phyloP scores from a whole-genome alignment of 139 green algal species.

The Chlamydomonas sp. region DNA sequence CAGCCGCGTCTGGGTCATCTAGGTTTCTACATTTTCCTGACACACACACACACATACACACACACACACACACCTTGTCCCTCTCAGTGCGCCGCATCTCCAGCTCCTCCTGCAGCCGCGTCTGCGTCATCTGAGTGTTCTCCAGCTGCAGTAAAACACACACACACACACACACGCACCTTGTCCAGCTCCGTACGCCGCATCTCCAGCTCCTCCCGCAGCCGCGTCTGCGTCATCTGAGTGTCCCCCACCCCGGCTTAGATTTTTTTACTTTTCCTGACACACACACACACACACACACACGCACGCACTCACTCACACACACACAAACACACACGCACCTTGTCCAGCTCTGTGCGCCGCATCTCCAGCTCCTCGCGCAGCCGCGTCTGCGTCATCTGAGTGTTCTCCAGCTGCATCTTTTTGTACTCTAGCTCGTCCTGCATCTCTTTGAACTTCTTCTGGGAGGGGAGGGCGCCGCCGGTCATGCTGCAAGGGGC shows the following conservation, averaged over 20 bases:
- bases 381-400: slow-evolving; percentile 37
- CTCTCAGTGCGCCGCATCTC: slow-evolving; percentile 27
- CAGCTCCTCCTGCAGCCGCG: slow-evolving; percentile 43
- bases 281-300: too few relatives aligned
- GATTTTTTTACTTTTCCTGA: too few relatives aligned
- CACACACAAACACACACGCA: too few relatives aligned
- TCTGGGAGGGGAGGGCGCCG: slow-evolving; percentile 32
- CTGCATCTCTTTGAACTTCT: slow-evolving; percentile 51
- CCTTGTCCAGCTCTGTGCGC: slow-evolving; percentile 40
- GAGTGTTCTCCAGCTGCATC: slow-evolving; percentile 51
- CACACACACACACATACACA: too few relatives aligned
- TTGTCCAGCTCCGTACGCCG: slow-evolving; percentile 35
- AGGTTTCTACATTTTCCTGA: too few relatives aligned
- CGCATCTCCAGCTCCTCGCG: slow-evolving; percentile 41
- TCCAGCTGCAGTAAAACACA: too few relatives aligned
- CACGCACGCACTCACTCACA: too few relatives aligned
- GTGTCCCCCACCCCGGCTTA: slow-evolving; percentile 41
- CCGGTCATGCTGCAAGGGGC: slow-evolving; percentile 19
- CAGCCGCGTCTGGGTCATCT: too few relatives aligned
- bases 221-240: slow-evolving; percentile 32
- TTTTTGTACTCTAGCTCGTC: slow-evolving; percentile 66
- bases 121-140: too few relatives aligned
- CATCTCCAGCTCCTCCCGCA: slow-evolving; percentile 37
- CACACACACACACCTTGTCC: too few relatives aligned
- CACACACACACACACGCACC: too few relatives aligned